phyloP scores from a whole-genome alignment of 2,329 filamentous ascomycete genomes.

The Aureobasidium sp. region DNA sequence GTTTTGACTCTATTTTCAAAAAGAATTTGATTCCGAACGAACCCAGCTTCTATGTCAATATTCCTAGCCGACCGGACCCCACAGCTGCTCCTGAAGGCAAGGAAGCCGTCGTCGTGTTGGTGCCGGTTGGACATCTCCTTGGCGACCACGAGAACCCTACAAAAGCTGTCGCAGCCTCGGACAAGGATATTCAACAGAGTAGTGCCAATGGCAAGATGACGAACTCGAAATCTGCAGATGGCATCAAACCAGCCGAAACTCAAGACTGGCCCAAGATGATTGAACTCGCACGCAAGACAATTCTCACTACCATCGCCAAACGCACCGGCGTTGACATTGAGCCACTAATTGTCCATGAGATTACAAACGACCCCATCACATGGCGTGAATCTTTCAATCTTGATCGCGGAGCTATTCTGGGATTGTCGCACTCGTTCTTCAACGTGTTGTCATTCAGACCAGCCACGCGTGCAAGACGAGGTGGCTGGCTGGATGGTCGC shows the following conservation, averaged over 20 bases:
- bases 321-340: constrained; percentile 51
- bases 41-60: constrained; percentile 70
- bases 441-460: constrained; percentile 62
- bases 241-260: constrained; percentile 34
- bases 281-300: constrained; percentile 47
- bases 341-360: constrained; percentile 49
- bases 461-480: constrained; percentile 48
- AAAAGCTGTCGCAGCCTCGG: background rate
- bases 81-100: constrained; percentile 57
- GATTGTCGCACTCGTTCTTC: constrained; percentile 64
- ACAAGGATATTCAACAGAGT: background rate
- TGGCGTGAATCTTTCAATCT: constrained; percentile 66
- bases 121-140: constrained; percentile 62
- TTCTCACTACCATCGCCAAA: constrained; percentile 52
- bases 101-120: constrained; percentile 61
- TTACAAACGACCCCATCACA: constrained; percentile 55
- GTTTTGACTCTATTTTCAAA: constrained; percentile 70
- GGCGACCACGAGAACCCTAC: constrained; percentile 31
- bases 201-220: constrained; percentile 15
- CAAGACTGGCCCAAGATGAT: constrained; percentile 58
- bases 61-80: constrained; percentile 61
- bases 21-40: constrained; percentile 57
- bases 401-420: constrained; percentile 65
- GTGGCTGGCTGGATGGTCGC: constrained; percentile 22
- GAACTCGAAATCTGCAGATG: constrained; percentile 24